Evolutionary conservation across 192 early-diverging fungal species (phyloP).

Genomic region (Gaertneriomyces semiglobifer): DNA sequence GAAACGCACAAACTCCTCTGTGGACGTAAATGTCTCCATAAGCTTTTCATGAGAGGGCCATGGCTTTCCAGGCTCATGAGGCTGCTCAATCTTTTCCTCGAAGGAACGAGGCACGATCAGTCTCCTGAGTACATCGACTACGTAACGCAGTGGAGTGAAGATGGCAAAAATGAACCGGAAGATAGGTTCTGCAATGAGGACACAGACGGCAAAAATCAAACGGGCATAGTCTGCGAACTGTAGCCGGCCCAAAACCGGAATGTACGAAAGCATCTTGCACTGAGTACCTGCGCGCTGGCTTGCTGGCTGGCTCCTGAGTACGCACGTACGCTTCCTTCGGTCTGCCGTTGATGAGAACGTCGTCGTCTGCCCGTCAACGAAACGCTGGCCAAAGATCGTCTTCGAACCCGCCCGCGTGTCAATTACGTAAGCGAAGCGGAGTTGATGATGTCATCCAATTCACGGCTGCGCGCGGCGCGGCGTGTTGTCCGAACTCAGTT

Average conservation of each 20-base stretch:
- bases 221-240: constrained; percentile 37
- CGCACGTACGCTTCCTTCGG: too few relatives aligned
- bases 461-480: too few relatives aligned
- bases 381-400: too few relatives aligned
- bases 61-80: constrained; percentile 1
- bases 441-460: too few relatives aligned
- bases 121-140: constrained; percentile 45
- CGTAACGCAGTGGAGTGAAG: constrained; percentile 49
- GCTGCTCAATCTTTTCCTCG: neutral
- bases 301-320: too few relatives aligned
- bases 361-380: too few relatives aligned
- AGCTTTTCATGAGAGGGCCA: constrained; percentile 28
- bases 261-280: constrained; percentile 25
- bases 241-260: constrained; percentile 45
- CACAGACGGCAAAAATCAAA: constrained; percentile 51
- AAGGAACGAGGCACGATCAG: neutral
- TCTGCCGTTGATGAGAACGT: too few relatives aligned
- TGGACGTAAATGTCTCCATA: constrained; percentile 37
- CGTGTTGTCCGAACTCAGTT: too few relatives aligned
- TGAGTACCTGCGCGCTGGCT: too few relatives aligned
- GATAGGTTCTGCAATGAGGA: constrained; percentile 68
- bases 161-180: constrained; percentile 64
- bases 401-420: too few relatives aligned
- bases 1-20: constrained; percentile 47
- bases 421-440: too few relatives aligned